Evolutionary conservation across 768 basidiomycete genomes (phyloP).

Genomic region (Termitomyces heimii): DNA sequence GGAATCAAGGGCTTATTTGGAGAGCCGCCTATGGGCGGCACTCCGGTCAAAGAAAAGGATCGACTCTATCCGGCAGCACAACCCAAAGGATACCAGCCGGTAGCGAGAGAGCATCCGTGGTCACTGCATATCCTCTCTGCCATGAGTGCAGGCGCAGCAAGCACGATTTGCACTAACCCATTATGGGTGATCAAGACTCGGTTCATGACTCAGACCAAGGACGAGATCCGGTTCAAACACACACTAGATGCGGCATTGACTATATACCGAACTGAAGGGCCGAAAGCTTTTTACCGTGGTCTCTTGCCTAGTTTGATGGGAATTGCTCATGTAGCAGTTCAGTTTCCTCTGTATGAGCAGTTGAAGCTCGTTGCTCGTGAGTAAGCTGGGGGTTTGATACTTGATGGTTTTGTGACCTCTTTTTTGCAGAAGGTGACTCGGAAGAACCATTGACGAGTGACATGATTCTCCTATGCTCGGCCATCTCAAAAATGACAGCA

Average conservation of each 20-base stretch:
- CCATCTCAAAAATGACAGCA: slow-evolving; percentile 93
- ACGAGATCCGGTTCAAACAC: slow-evolving; percentile 77
- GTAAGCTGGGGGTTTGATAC: slow-evolving; percentile 24
- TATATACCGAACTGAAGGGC: slow-evolving; percentile 88
- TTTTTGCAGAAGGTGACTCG: slow-evolving; percentile 34
- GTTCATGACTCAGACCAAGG: slow-evolving; percentile 91
- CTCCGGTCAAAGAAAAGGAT: slow-evolving; percentile 23
- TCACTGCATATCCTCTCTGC: slow-evolving; percentile 88
- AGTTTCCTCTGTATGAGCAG: slow-evolving; percentile 95
- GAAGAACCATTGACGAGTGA: slow-evolving; percentile 46
- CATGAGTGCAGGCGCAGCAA: slow-evolving; percentile 91
- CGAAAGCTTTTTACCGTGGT: slow-evolving; percentile 89
- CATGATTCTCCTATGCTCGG: slow-evolving; percentile 84
- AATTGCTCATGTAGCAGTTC: slow-evolving; percentile 92
- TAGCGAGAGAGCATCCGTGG: slow-evolving; percentile 79
- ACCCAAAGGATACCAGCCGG: slow-evolving; percentile 80
- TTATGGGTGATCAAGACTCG: slow-evolving; percentile 99
- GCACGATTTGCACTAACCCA: slow-evolving; percentile 92
- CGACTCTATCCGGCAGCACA: slow-evolving; percentile 78
- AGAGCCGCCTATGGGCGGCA: slow-evolving; percentile 44
- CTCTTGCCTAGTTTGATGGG: slow-evolving; percentile 90
- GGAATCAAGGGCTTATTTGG: slow-evolving; percentile 85
- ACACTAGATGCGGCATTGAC: slow-evolving; percentile 86
- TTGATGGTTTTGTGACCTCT: background rate
- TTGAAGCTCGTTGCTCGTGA: slow-evolving; percentile 83